A percentile compares a stretch with the other conserved stretches of the same genome.
Evolutionary conservation across 805 yeast genomes (phyloP).

Genomic region (Wickerhamia fluorescens): DNA sequence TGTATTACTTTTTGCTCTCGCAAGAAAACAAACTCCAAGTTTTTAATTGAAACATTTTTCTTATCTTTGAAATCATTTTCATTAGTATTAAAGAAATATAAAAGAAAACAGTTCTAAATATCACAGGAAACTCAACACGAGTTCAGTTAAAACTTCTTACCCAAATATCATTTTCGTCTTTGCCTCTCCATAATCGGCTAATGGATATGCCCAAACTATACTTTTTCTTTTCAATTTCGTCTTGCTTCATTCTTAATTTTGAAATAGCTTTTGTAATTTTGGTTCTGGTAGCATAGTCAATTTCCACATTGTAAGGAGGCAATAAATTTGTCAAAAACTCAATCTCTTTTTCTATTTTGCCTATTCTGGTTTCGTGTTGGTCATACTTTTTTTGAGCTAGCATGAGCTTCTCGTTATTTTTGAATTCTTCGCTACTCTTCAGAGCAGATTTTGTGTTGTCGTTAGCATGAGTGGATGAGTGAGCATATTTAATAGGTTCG

Average conservation of each 20-base stretch:
- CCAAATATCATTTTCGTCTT: conserved; percentile 38
- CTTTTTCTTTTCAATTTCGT: conserved; percentile 35
- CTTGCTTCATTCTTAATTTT: conserved; percentile 31
- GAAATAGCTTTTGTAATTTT: conserved; percentile 36
- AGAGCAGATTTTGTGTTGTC: no score
- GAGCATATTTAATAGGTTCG: conserved; percentile 14
- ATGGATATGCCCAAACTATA: conserved; percentile 35
- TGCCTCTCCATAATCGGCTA: conserved; percentile 37
- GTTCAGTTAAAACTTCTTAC: conserved; percentile 24
- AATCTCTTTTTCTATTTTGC: conserved; percentile 34
- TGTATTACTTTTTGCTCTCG: no score
- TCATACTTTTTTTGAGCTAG: conserved; percentile 30
- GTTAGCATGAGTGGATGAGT: conserved; percentile 1
- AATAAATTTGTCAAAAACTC: conserved; percentile 29
- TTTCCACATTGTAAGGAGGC: conserved; percentile 39
- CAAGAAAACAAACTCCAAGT: no score
- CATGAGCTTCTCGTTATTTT: conserved; percentile 6
- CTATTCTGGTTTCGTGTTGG: conserved; percentile 21
- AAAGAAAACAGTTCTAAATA: no score
- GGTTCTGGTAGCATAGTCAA: conserved; percentile 34
- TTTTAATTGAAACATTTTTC: no score
- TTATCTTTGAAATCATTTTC: no score
- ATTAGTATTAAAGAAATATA: no score
- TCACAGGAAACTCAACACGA: no score
- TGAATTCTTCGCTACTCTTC: conserved; percentile 1